A percentile compares a stretch with the other conserved stretches of the same genome.
phyloP scores from a whole-genome alignment of 139 green algal species.

The Chlamydomonas schloesseri region DNA sequence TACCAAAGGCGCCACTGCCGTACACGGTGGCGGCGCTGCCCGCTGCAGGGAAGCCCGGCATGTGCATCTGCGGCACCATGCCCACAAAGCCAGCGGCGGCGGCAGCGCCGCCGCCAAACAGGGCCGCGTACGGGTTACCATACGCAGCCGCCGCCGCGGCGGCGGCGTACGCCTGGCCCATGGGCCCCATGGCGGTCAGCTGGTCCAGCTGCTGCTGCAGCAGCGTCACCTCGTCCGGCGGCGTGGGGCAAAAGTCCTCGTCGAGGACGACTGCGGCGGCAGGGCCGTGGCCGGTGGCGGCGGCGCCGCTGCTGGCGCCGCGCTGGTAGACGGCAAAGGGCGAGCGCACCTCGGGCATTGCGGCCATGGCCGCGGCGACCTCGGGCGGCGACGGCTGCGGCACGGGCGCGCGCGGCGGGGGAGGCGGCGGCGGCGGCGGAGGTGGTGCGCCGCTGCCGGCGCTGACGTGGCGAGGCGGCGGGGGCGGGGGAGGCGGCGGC shows the following conservation, averaged over 20 bases:
- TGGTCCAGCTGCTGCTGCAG: constrained; percentile 20
- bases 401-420: constrained; percentile 3
- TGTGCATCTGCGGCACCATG: neutral
- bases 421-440: constrained; percentile 1
- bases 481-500: constrained; percentile 22
- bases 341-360: constrained; percentile 23
- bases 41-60: too few species aligned
- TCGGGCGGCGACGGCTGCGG: constrained; percentile 25
- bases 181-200: neutral
- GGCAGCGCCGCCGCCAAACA: constrained; percentile 12
- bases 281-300: too few species aligned
- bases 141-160: neutral
- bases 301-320: neutral
- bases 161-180: neutral
- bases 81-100: neutral
- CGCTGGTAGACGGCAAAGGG: constrained; percentile 30
- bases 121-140: neutral
- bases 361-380: constrained; percentile 21
- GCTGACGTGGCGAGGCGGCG: constrained; percentile 11
- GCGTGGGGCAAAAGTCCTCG: constrained; percentile 30
- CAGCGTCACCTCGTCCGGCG: constrained; percentile 15
- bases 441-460: neutral
- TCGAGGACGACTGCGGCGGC: neutral
- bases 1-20: neutral
- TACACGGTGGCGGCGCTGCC: neutral